phyloP scores from a whole-genome alignment of 106 monocot genomes.

The Narthecium ossifragum region DNA sequence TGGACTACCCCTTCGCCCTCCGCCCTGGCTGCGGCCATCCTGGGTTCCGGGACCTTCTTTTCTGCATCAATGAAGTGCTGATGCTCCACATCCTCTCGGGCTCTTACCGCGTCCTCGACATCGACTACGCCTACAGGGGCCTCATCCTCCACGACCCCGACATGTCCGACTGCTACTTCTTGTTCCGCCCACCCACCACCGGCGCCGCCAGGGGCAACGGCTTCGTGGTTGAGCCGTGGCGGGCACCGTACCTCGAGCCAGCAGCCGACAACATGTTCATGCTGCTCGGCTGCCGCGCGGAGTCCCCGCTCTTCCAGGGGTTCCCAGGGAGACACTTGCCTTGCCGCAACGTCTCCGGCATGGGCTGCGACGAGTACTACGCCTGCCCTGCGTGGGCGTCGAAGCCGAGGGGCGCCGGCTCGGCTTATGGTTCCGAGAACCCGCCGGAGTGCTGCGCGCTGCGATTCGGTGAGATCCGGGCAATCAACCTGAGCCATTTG shows the following conservation, averaged over 20 bases:
- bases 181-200: slow-evolving; percentile 22
- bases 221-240: slow-evolving; percentile 58
- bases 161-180: slow-evolving; percentile 86
- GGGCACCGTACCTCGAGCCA: slow-evolving; percentile 43
- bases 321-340: slow-evolving; percentile 61
- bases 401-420: slow-evolving; percentile 4
- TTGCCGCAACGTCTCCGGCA: slow-evolving; percentile 73
- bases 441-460: slow-evolving; percentile 67
- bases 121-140: slow-evolving; percentile 75
- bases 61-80: slow-evolving; percentile 67
- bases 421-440: slow-evolving; percentile 18
- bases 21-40: slow-evolving; percentile 67
- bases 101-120: slow-evolving; percentile 66
- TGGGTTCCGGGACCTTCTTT: slow-evolving; percentile 66
- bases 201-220: slow-evolving; percentile 19
- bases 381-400: slow-evolving; percentile 61
- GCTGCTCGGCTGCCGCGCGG: slow-evolving; percentile 59
- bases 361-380: slow-evolving; percentile 74
- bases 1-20: slow-evolving; percentile 63
- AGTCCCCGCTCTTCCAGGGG: slow-evolving; percentile 74
- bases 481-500: slow-evolving; percentile 55
- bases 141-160: slow-evolving; percentile 70
- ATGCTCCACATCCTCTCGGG: slow-evolving; percentile 83
- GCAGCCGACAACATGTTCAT: slow-evolving; percentile 75
- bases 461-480: slow-evolving; percentile 34